Base-by-base conservation (phyloP, 345 rosid species). In the Lepidium didymum region DNA sequence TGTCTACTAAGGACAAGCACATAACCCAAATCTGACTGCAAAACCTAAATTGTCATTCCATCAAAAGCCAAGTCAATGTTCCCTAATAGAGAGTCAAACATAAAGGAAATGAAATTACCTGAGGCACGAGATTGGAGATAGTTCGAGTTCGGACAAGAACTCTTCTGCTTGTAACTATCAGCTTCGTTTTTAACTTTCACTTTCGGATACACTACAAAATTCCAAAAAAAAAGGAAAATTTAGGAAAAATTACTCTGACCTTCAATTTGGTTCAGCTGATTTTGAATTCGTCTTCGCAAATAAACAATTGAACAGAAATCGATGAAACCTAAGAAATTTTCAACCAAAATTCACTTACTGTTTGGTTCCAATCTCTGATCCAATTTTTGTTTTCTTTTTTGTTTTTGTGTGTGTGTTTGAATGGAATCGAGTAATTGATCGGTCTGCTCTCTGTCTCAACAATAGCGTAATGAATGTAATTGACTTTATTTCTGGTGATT, bases 171-270 rank as follows among this genome's bases (percentile, higher is more conserved):
- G 43, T 1, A 36, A 0, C 10, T 36, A 37, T 16, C 35, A 63
- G 19, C 6, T 47, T 47, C 37, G 3, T 38, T 37, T 8, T 10
- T 10, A 33, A 11, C 71, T 57, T 64, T 73, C 58, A 73, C 25
- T 64, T 51, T 64, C 36, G 76, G 77, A 19, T 73, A 64, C 77
- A 73, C 71, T 73, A 49, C 33, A 64, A 49, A 73, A 40, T 4
- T n/a, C 58, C 43, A 56, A 31, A 18, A 6, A 14, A 49, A 56
- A 37, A 25, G 3, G 14, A 19, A 10, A 44, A 54, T 33, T 9
- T 67, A 13, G 42, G 31, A 7, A 31, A 18, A 69, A 56, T 23
- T 37, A 47, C 12, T 69, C 21, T 8, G 9, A 44, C 38, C 18
- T 56, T 7, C 8, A 31, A 9, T 10, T 46, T 7, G 10, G 19